These are phyloP conservation scores for Lasiodiplodia hormozganensis DNA, from an alignment of 2,329 filamentous ascomycete genomes.

Conservation along the genomic window DNA sequence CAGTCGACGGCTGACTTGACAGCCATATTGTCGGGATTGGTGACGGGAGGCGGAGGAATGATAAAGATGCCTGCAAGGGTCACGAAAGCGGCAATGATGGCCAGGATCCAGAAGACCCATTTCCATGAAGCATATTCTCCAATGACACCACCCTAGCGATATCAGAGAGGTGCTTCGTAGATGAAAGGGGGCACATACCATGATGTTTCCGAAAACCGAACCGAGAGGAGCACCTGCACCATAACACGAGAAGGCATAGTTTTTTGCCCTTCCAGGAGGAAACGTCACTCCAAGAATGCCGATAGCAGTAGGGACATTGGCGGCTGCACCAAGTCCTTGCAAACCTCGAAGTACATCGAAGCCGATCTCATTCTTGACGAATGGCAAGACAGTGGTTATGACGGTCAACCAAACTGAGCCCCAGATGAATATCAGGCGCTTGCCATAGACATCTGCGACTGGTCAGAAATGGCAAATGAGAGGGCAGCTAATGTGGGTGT, in stretches of 20 bases:
- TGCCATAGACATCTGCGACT: slow-evolving; percentile 59
- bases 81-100: slow-evolving; percentile 63
- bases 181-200: slow-evolving; percentile 40
- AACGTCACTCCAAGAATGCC: slow-evolving; percentile 72
- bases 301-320: slow-evolving; percentile 72
- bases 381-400: slow-evolving; percentile 64
- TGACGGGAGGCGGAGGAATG: slow-evolving; percentile 59
- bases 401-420: slow-evolving; percentile 67
- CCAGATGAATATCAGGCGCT: slow-evolving; percentile 66
- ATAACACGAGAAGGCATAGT: slow-evolving; percentile 71
- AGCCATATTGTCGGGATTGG: slow-evolving; percentile 30
- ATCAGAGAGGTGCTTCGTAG: background rate
- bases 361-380: slow-evolving; percentile 67
- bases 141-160: slow-evolving; percentile 60
- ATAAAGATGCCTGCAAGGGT: slow-evolving; percentile 62
- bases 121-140: slow-evolving; percentile 68
- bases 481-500: slow-evolving; percentile 37
- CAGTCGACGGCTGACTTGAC: slow-evolving; percentile 65
- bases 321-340: slow-evolving; percentile 69
- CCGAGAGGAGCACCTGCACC: slow-evolving; percentile 68
- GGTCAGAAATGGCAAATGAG: background rate
- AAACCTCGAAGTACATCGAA: slow-evolving; percentile 70
- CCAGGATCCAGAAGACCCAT: slow-evolving; percentile 70
- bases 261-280: slow-evolving; percentile 69
- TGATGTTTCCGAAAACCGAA: slow-evolving; percentile 66